These are phyloP conservation scores for Pharnaceum exiguum DNA, from an alignment of 148 eudicot species.

Conservation along the genomic window DNA sequence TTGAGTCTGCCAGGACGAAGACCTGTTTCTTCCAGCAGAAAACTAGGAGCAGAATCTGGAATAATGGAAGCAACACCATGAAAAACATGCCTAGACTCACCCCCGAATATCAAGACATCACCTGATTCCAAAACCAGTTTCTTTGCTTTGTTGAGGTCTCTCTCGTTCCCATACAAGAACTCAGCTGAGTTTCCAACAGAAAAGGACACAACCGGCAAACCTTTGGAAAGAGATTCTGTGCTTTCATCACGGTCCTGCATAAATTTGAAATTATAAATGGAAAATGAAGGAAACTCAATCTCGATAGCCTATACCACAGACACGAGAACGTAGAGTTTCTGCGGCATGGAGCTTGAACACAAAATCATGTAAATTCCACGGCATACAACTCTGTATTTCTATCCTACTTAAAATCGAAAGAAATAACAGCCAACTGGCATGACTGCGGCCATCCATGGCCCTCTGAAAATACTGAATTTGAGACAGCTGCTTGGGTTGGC, in stretches of 20 bases:
- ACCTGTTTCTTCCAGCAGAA: constrained; percentile 24
- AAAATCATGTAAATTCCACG: too few relatives aligned
- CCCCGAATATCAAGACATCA: constrained; percentile 66
- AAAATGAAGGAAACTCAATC: background rate
- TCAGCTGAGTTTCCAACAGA: constrained; percentile 67
- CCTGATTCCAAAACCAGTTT: constrained; percentile 51
- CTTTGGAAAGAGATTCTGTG: constrained; percentile 31
- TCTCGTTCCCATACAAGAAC: constrained; percentile 54
- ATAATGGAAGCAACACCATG: constrained; percentile 50
- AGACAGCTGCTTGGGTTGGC: too few relatives aligned
- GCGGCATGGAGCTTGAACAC: too few relatives aligned
- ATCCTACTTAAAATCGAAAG: too few relatives aligned
- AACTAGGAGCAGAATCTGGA: constrained; percentile 43
- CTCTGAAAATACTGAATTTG: too few relatives aligned
- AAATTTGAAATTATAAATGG: background rate
- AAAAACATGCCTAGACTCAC: constrained; percentile 53
- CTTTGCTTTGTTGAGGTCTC: constrained; percentile 34
- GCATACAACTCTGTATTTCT: too few relatives aligned
- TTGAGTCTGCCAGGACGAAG: constrained; percentile 64
- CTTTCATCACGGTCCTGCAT: constrained; percentile 67
- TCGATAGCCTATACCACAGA: background rate
- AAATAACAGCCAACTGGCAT: too few relatives aligned
- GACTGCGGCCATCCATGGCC: too few relatives aligned
- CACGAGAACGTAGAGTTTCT: background rate
- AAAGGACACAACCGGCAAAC: constrained; percentile 57